These are phyloP conservation scores for Teratosphaeria nubilosa DNA, from an alignment of 2,329 filamentous ascomycete species.

Conservation along the genomic window DNA sequence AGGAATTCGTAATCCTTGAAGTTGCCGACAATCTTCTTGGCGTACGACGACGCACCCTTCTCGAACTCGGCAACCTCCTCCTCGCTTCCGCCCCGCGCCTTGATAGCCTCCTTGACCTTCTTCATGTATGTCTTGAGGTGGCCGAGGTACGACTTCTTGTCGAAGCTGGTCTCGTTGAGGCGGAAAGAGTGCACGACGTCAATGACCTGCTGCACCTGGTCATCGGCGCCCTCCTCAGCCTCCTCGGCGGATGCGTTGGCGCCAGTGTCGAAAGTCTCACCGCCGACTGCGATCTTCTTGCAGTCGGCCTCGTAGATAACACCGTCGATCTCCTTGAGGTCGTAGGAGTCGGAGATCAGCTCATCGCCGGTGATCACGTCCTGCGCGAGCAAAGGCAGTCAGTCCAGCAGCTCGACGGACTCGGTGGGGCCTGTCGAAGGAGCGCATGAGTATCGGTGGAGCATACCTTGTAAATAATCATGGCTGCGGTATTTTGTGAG, in stretches of 20 bases:
- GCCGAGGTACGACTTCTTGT: conserved; percentile 76
- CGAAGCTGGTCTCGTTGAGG: conserved; percentile 64
- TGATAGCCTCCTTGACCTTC: conserved; percentile 62
- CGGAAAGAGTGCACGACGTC: conserved; percentile 92
- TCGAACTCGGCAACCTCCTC: conserved; percentile 71
- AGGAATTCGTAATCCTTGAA: conserved; percentile 97
- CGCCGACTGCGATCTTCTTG: conserved; percentile 73
- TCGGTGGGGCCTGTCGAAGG: not conserved
- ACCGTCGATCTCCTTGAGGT: conserved; percentile 69
- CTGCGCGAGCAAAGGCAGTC: conserved; percentile 38
- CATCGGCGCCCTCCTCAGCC: conserved; percentile 62
- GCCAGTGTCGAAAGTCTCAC: conserved; percentile 63
- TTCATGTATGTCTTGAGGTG: conserved; percentile 97
- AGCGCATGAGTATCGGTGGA: not conserved
- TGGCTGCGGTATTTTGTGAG: conserved; percentile 27
- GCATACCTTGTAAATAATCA: conserved; percentile 50
- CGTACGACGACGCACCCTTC: conserved; percentile 59
- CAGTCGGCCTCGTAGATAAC: conserved; percentile 87
- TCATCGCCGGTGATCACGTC: conserved; percentile 85
- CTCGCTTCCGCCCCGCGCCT: conserved; percentile 50
- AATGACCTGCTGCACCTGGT: conserved; percentile 65
- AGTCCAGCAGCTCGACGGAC: not conserved
- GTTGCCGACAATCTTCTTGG: conserved; percentile 74
- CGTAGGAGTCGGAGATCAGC: conserved; percentile 91
- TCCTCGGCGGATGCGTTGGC: conserved; percentile 97